Percentiles rank a stretch among this genome's conserved stretches.
phyloP scores from a whole-genome alignment of 1,139 yeast species.

The Yamadazyma diospyri region DNA sequence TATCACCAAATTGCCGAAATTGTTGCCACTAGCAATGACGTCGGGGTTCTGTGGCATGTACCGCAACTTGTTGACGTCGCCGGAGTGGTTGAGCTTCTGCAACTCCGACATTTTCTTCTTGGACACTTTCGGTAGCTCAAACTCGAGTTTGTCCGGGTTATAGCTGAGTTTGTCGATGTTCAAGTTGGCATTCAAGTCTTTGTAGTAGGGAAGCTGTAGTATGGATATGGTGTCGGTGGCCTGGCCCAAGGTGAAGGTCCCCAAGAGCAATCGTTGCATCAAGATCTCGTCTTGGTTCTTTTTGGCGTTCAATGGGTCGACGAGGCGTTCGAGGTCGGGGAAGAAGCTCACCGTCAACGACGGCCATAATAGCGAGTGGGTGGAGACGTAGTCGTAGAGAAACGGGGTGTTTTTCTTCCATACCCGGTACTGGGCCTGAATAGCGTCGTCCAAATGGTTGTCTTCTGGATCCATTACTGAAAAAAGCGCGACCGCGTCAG shows the following conservation, averaged over 20 bases:
- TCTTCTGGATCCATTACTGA: constrained; percentile 1
- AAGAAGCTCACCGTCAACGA: constrained; percentile 52
- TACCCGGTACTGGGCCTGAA: constrained; percentile 36
- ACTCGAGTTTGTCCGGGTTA: constrained; percentile 40
- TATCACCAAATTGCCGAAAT: constrained; percentile 37
- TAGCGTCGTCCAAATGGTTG: constrained; percentile 21
- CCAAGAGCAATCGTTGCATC: constrained; percentile 35
- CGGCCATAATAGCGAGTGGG: constrained; percentile 54
- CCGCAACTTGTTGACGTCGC: constrained; percentile 41
- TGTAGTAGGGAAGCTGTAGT: constrained; percentile 34
- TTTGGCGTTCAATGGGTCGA: constrained; percentile 5
- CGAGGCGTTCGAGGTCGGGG: constrained; percentile 40
- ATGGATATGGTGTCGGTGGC: constrained; percentile 38
- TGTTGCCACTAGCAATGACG: constrained; percentile 40
- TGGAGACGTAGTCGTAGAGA: constrained; percentile 48
- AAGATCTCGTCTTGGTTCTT: constrained; percentile 13
- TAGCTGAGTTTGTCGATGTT: constrained; percentile 33
- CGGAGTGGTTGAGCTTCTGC: constrained; percentile 41
- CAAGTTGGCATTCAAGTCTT: constrained; percentile 28
- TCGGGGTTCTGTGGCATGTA: constrained; percentile 47
- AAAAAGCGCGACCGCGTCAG: no score
- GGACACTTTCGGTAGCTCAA: constrained; percentile 30
- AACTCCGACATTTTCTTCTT: constrained; percentile 28
- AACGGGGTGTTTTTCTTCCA: constrained; percentile 59
- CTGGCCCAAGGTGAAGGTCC: constrained; percentile 46